A percentile compares a stretch with the other conserved stretches of the same genome.
Evolutionary conservation across 73 alveolate genomes (phyloP).

Genomic region (Paramecium sonneborni): DNA sequence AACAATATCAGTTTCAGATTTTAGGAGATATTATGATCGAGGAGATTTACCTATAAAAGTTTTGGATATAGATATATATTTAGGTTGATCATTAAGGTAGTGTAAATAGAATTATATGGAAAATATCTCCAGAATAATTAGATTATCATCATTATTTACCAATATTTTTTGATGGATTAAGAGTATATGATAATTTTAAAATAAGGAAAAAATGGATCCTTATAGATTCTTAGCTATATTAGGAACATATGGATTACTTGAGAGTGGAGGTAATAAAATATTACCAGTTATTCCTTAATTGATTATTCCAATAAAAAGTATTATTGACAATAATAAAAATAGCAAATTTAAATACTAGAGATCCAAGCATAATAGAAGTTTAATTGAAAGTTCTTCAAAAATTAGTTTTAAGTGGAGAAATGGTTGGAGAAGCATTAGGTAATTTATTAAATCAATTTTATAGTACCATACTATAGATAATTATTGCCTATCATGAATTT

Average conservation of each 20-base stretch:
- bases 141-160: constrained; percentile 99
- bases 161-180: constrained; percentile 98
- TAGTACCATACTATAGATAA: constrained; percentile 99
- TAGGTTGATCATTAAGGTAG: constrained; percentile 92
- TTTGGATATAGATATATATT: not conserved
- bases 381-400: constrained; percentile 96
- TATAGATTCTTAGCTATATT: constrained; percentile 99
- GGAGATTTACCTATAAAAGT: constrained; percentile 97
- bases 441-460: not conserved
- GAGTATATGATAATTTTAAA: constrained; percentile 72
- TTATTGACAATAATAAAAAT: not conserved
- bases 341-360: constrained; percentile 99
- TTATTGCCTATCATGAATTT: constrained; percentile 97
- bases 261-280: constrained; percentile 97
- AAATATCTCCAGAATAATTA: constrained; percentile 91
- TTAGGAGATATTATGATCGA: constrained; percentile 97
- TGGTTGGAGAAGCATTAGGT: constrained; percentile 98
- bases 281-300: constrained; percentile 99
- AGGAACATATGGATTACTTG: constrained; percentile 98
- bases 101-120: constrained; percentile 97
- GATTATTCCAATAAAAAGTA: constrained; percentile 91
- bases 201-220: constrained; percentile 97
- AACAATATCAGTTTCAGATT: constrained; percentile 89
- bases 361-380: constrained; percentile 94
- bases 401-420: constrained; percentile 96